Evolutionary conservation across 139 green algal genomes (phyloP).

Genomic region (Zygnema cylindricum): DNA sequence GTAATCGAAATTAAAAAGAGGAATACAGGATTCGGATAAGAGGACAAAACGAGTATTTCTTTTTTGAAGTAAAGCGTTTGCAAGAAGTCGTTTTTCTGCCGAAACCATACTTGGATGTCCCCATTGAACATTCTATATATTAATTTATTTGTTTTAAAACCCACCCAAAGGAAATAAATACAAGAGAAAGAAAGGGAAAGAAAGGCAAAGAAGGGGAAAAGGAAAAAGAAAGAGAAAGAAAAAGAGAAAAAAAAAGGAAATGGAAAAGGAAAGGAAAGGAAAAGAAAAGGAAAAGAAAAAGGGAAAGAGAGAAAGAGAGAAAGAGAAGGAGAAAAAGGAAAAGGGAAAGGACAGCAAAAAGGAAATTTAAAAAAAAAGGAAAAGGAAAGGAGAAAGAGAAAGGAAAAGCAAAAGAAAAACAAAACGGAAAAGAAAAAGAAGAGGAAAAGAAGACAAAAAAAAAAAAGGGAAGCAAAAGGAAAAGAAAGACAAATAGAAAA

Average conservation of each 20-base stretch:
- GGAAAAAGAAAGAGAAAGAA: conserved; percentile 24
- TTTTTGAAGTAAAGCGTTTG: neutral
- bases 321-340: conserved; percentile 35
- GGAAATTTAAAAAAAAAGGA: too few relatives aligned
- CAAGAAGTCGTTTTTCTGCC: neutral
- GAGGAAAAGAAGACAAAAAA: too few relatives aligned
- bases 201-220: conserved; percentile 19
- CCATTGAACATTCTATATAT: neutral
- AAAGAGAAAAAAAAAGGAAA: conserved; percentile 28
- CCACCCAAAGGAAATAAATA: neutral
- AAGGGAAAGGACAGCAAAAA: too few relatives aligned
- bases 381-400: too few relatives aligned
- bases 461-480: too few relatives aligned
- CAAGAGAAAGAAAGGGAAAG: conserved; percentile 16
- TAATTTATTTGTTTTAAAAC: neutral
- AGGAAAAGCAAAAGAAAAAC: too few relatives aligned
- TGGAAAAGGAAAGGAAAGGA: conserved; percentile 25
- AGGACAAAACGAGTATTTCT: neutral
- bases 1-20: neutral
- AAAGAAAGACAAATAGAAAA: too few relatives aligned
- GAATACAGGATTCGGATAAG: neutral
- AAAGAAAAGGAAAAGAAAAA: conserved; percentile 3
- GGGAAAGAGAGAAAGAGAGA: conserved; percentile 20
- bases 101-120: neutral
- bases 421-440: too few relatives aligned